Base-by-base conservation (phyloP, 2,329 filamentous ascomycete genomes). In the Ilyonectria destructans region DNA sequence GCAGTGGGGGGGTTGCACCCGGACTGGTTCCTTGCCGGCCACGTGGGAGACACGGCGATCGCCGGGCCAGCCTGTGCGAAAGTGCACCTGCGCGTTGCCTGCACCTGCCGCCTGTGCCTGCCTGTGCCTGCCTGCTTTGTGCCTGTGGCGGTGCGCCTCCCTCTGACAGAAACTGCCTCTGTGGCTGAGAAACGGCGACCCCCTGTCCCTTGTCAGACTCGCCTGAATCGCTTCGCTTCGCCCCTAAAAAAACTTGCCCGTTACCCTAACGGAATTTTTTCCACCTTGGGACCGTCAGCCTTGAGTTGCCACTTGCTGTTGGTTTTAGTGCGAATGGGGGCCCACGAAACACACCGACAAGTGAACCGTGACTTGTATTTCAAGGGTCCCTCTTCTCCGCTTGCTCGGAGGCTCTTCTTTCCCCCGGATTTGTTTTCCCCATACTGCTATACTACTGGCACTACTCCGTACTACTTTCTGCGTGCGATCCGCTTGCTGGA, bases 31-130 rank as follows among this genome's bases (percentile, higher is more conserved):
- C 65, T 59, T 63, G 56, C 59, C 55, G 8, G 48, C 65, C 65
- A 67, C 65, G 65, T 67, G 65, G 65, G 59, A 55, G 29, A 33
- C 40, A 31, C 63, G 63, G 63, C 58, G 63, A 66, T 66, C 63
- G 49, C 63, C 57, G 63, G 31, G 49, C 35, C 12, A 40, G 35
- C 54, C 35, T 45, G 54, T 10, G 9, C 37, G 35, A 23, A 10
- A 12, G 21, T 35, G 51, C 15, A 29, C 21, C 35, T 57, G 35
- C 21, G 52, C 33, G 17, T 5, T 29, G n/a, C 52, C 29, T 33
- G 51, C 51, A 21, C 51, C 51, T 37, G n/a, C n/a, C n/a, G 19
- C 48, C 26, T 55, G 43, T 45, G 57, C 23, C 40, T 62, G 19
- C 48, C 26, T 55, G 43, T 45, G 57, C 23, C 40, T 62, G 33